Percentiles rank a stretch among this genome's conserved stretches.
phyloP scores from a whole-genome alignment of 495 filamentous ascomycete genomes.

The Talaromyces stipitatus region DNA sequence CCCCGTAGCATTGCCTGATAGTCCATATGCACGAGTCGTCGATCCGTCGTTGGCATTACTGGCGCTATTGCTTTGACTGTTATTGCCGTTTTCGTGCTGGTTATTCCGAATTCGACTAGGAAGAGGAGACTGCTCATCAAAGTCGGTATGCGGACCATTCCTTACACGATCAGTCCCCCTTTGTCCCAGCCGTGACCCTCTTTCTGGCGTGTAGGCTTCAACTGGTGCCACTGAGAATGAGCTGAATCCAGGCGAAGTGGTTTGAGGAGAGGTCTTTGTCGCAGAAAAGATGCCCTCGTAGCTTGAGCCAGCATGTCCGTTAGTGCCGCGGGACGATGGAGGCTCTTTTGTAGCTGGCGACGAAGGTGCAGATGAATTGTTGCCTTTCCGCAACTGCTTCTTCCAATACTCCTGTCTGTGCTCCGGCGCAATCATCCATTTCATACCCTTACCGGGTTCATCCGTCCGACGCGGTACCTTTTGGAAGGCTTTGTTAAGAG shows the following conservation, averaged over 20 bases:
- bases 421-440: constrained; percentile 84
- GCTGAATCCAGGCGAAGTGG: constrained; percentile 39
- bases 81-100: constrained; percentile 34
- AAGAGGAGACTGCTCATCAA: constrained; percentile 50
- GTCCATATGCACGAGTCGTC: constrained; percentile 43
- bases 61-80: constrained; percentile 42
- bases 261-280: constrained; percentile 46
- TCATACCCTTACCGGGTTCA: constrained; percentile 98
- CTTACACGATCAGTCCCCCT: constrained; percentile 26
- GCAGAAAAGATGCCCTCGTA: constrained; percentile 32
- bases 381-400: constrained; percentile 43
- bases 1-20: constrained; percentile 50
- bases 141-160: constrained; percentile 27
- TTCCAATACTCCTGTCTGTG: constrained; percentile 68
- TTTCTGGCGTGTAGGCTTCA: constrained; percentile 40
- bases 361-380: constrained; percentile 39
- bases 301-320: constrained; percentile 22
- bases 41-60: neutral
- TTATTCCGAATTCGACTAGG: constrained; percentile 42
- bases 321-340: constrained; percentile 17
- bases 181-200: constrained; percentile 32
- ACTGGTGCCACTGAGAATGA: constrained; percentile 40
- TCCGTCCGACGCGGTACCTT: constrained; percentile 88
- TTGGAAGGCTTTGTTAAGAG: constrained; percentile 83
- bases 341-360: constrained; percentile 38